These are phyloP conservation scores for Ceratobasidium papillatum DNA, from an alignment of 1,284 basidiomycete species.

Conservation along the genomic window DNA sequence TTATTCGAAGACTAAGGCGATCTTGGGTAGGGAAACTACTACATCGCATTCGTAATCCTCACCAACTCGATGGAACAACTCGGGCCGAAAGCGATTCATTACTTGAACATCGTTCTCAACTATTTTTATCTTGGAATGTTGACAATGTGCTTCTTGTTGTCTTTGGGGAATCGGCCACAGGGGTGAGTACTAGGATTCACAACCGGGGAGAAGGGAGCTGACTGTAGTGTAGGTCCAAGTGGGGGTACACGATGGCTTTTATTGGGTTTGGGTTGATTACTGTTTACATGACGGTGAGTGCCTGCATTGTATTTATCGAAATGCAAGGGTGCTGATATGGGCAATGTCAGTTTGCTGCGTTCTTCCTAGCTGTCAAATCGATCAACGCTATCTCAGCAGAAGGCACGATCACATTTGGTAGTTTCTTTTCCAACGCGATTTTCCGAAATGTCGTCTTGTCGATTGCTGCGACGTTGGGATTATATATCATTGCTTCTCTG, in stretches of 20 bases:
- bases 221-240: slow-evolving; percentile 60
- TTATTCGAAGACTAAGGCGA: slow-evolving; percentile 20
- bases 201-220: neutral
- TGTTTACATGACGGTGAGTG: slow-evolving; percentile 86
- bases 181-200: slow-evolving; percentile 58
- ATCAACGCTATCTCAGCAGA: slow-evolving; percentile 61
- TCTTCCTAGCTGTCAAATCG: slow-evolving; percentile 83
- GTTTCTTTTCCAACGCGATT: slow-evolving; percentile 76
- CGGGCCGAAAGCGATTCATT: slow-evolving; percentile 64
- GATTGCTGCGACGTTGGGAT: slow-evolving; percentile 82
- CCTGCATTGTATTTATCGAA: neutral
- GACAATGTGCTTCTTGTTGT: slow-evolving; percentile 88
- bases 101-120: slow-evolving; percentile 80
- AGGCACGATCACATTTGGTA: slow-evolving; percentile 59
- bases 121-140: slow-evolving; percentile 90
- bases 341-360: slow-evolving; percentile 67
- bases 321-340: neutral
- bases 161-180: slow-evolving; percentile 92
- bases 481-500: slow-evolving; percentile 83
- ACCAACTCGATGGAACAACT: slow-evolving; percentile 73
- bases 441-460: slow-evolving; percentile 90
- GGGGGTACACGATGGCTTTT: slow-evolving; percentile 82
- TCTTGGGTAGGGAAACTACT: slow-evolving; percentile 78
- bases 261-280: slow-evolving; percentile 89
- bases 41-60: slow-evolving; percentile 85